Evolutionary conservation across 1,139 yeast species (phyloP), one percentile per base, ranked within the genome.

Genomic region (Taphrina betulina): DNA sequence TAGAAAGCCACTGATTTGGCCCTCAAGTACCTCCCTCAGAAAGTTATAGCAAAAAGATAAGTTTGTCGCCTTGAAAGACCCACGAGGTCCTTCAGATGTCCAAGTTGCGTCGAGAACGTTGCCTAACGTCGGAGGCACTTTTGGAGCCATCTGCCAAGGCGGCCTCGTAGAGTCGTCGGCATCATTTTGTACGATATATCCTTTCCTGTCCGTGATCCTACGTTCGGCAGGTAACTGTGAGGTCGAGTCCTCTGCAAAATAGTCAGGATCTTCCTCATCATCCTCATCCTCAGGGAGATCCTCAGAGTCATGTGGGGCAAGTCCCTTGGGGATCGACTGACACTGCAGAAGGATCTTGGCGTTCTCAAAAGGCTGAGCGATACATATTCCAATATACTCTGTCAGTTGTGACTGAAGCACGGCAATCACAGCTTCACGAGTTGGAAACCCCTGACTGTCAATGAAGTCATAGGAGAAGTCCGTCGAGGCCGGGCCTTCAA

Each of bases 351-450:
- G 75, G 61, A 88, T 74, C 57, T 95, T 76, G 3, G 87, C 81
- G 31, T 87, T 85, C 65, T 92, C 96, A 69, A 90, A 83, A 1
- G 98, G 98, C 69, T 92, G 97, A 20, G 88, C 79, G 22, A 85
- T 68, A 14, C 35, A 33, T 16, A 42, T 50, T 8, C 46, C 54
- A 14, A 40, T 23, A 33, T 50, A 50, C 7, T 50, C 54, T 7
- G 34, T 41, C 17, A 42, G 31, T 14, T 50, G 44, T 17, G 36
- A 19, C 35, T 50, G 54, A 3, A 33, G 24, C 3, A 50, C n/a
- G 10, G 46, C 45, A 5, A 22, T 31, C 26, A 50, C 14, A 5
- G 41, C 37, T 33, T 50, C 54, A 14, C 36, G 22, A 10, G 31
- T 37, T 10, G 54, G 54, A 5, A 50, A 12, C 3, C 44, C 35